phyloP scores from a whole-genome alignment of 83 land plant species.

The Thuja plicata region DNA sequence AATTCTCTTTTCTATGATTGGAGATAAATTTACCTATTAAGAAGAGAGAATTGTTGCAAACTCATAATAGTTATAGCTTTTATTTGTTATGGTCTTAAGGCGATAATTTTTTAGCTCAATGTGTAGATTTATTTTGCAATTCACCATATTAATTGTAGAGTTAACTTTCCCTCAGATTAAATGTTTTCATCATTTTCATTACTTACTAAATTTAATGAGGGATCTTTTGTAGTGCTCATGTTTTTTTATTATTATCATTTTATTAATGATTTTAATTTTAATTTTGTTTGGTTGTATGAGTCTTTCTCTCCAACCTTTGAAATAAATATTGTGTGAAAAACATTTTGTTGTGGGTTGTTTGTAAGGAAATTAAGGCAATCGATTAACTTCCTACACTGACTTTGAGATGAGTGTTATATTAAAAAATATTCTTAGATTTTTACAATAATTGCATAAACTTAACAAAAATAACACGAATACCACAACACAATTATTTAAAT shows the following conservation, averaged over 20 bases:
- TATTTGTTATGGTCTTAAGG: not conserved
- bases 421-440: no score
- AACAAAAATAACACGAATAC: no score
- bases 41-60: not conserved
- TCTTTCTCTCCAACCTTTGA: constrained; percentile 29
- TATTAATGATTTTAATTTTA: not conserved
- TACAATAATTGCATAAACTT: no score
- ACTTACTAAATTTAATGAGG: not conserved
- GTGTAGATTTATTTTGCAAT: not conserved
- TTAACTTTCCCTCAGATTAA: not conserved
- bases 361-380: no score
- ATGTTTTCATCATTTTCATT: not conserved
- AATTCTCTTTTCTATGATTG: not conserved
- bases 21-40: not conserved
- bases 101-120: not conserved
- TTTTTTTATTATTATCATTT: not conserved
- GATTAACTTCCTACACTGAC: no score
- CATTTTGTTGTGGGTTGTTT: no score
- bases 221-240: not conserved
- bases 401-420: no score
- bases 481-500: no score
- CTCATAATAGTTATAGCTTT: not conserved
- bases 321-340: constrained; percentile 92
- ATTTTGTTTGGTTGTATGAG: not conserved
- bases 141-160: not conserved